Evolutionary conservation across 2,329 filamentous ascomycete species (phyloP).

Genomic region (Trichophaea hybrida): DNA sequence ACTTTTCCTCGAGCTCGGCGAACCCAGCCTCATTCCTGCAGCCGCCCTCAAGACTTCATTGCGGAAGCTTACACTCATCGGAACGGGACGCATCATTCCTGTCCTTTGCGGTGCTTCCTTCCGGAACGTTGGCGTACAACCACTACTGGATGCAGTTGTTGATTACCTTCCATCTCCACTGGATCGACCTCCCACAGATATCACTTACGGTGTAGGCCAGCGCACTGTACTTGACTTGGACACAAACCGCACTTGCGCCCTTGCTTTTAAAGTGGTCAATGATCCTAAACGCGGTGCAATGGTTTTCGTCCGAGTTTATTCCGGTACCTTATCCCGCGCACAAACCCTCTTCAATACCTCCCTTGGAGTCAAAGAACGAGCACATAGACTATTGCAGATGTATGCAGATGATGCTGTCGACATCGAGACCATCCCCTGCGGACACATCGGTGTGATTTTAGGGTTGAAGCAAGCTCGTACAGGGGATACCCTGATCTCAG

Average conservation of each 20-base stretch:
- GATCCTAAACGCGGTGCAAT: slow-evolving; percentile 74
- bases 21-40: slow-evolving; percentile 55
- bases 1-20: slow-evolving; percentile 62
- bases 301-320: slow-evolving; percentile 85
- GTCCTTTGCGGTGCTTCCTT: slow-evolving; percentile 88
- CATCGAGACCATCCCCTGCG: slow-evolving; percentile 61
- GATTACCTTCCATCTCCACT: slow-evolving; percentile 73
- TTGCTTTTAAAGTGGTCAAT: slow-evolving; percentile 87
- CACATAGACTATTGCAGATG: slow-evolving; percentile 71
- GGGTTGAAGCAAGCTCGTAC: slow-evolving; percentile 85
- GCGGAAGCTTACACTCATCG: slow-evolving; percentile 50
- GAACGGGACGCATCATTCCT: slow-evolving; percentile 61
- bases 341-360: slow-evolving; percentile 75
- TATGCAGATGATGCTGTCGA: slow-evolving; percentile 79
- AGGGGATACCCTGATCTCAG: slow-evolving; percentile 72
- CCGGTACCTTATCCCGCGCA: slow-evolving; percentile 62
- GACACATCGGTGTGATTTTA: slow-evolving; percentile 86
- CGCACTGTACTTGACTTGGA: slow-evolving; percentile 33
- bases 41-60: slow-evolving; percentile 58
- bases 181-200: slow-evolving; percentile 64
- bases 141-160: slow-evolving; percentile 72
- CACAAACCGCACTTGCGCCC: slow-evolving; percentile 53
- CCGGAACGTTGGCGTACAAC: slow-evolving; percentile 84
- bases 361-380: slow-evolving; percentile 61
- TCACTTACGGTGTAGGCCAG: slow-evolving; percentile 37